These are phyloP conservation scores for Beauveria varroae DNA, from an alignment of 2,329 filamentous ascomycete genomes.

Conservation along the genomic window DNA sequence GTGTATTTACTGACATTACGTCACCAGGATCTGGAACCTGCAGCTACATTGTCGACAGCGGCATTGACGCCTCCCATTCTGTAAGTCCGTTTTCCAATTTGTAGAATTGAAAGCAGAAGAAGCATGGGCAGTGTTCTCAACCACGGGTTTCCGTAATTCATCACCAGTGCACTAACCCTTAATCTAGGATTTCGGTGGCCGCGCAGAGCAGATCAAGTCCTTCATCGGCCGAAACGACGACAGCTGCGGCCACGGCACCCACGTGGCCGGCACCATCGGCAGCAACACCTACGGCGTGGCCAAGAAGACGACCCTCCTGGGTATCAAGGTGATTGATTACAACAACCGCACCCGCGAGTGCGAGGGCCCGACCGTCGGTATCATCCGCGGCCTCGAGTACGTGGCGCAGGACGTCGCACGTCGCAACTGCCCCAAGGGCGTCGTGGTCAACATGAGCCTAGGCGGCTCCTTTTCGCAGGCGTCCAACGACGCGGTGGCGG, in stretches of 20 bases:
- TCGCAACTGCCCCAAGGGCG: constrained; percentile 19
- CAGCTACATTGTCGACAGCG: constrained; percentile 20
- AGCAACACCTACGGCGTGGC: constrained; percentile 21
- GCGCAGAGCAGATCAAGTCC: constrained; percentile 13
- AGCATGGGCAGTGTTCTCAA: not conserved
- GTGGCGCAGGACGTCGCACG: constrained; percentile 22
- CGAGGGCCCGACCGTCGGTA: constrained; percentile 10
- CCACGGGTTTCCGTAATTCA: not conserved
- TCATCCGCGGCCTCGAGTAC: constrained; percentile 25
- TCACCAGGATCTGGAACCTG: constrained; percentile 15
- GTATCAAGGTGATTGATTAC: constrained; percentile 31
- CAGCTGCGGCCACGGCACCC: constrained; percentile 29
- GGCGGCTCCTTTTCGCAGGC: constrained; percentile 13
- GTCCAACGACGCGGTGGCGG: constrained; percentile 29
- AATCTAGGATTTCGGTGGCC: constrained; percentile 17
- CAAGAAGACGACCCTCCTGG: constrained; percentile 30
- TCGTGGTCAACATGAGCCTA: constrained; percentile 39
- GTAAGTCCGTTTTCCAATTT: constrained; percentile 18
- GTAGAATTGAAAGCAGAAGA: not conserved
- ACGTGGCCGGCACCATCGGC: constrained; percentile 19
- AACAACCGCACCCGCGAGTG: constrained; percentile 1
- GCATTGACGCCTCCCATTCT: constrained; percentile 17
- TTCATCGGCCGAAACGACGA: constrained; percentile 12
- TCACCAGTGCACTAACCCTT: not conserved
- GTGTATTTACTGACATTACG: not conserved